phyloP scores from a whole-genome alignment of 352 stramenopile genomes.

The Phytophthora pinifolia region DNA sequence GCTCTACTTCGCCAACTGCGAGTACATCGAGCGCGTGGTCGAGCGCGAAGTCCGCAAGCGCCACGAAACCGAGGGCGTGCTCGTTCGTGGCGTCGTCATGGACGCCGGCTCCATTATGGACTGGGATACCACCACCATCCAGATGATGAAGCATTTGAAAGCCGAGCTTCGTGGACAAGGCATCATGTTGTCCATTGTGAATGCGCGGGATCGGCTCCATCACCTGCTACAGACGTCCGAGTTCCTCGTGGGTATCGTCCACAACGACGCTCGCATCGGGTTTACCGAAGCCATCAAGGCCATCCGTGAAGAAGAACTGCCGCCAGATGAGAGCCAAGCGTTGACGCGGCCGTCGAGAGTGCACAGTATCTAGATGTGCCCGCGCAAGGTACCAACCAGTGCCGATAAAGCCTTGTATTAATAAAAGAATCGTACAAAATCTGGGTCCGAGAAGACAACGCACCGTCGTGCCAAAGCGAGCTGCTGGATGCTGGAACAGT shows the following conservation, averaged over 20 bases:
- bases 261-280: slow-evolving; percentile 55
- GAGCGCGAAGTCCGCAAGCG: slow-evolving; percentile 42
- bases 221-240: slow-evolving; percentile 64
- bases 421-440: no score
- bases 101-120: slow-evolving; percentile 82
- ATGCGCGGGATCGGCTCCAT: slow-evolving; percentile 66
- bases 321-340: slow-evolving; percentile 19
- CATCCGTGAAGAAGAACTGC: slow-evolving; percentile 45
- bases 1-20: slow-evolving; percentile 73
- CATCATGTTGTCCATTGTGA: slow-evolving; percentile 79
- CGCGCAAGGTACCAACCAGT: no score
- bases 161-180: slow-evolving; percentile 51
- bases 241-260: slow-evolving; percentile 64
- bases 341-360: slow-evolving; percentile 20
- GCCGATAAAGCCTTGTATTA: no score
- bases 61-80: slow-evolving; percentile 32
- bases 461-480: no score
- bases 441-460: no score
- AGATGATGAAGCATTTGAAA: slow-evolving; percentile 85
- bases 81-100: slow-evolving; percentile 62
- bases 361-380: slow-evolving; percentile 24
- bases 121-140: slow-evolving; percentile 83
- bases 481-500: no score
- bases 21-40: slow-evolving; percentile 62
- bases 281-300: slow-evolving; percentile 65